Evolutionary conservation across 495 filamentous ascomycete genomes (phyloP).

Genomic region (Podospora bellae-mahoneyi): DNA sequence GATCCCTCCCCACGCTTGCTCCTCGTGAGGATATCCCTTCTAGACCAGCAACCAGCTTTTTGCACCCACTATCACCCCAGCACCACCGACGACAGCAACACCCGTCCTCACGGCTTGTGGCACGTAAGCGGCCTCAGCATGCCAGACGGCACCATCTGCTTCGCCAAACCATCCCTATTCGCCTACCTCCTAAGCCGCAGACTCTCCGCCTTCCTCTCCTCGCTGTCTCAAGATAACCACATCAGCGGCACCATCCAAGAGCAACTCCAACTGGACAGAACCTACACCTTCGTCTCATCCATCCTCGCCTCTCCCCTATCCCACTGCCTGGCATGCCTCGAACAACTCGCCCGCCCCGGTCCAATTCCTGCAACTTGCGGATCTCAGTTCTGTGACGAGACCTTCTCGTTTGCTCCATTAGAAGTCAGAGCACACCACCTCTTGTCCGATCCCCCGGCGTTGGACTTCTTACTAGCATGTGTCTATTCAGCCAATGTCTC

Average conservation of each 20-base stretch:
- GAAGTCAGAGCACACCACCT: slow-evolving; percentile 14
- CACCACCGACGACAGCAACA: slow-evolving; percentile 9
- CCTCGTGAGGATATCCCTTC: slow-evolving; percentile 19
- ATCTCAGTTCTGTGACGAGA: slow-evolving; percentile 1
- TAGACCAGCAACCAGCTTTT: slow-evolving; percentile 18
- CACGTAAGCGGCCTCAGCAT: slow-evolving; percentile 4
- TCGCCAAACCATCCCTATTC: slow-evolving; percentile 11
- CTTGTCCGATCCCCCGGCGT: slow-evolving; percentile 11
- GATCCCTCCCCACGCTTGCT: slow-evolving; percentile 13
- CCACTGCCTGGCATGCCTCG: slow-evolving; percentile 14
- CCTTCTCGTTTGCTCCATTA: slow-evolving; percentile 13
- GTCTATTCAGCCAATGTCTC: slow-evolving; percentile 10
- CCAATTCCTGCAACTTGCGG: slow-evolving; percentile 15
- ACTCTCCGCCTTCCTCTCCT: slow-evolving; percentile 5
- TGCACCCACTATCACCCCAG: slow-evolving; percentile 20
- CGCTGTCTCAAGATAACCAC: background rate
- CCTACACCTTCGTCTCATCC: slow-evolving; percentile 7
- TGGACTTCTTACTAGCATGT: slow-evolving; percentile 16
- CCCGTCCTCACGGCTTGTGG: slow-evolving; percentile 11
- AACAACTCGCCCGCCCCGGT: slow-evolving; percentile 1
- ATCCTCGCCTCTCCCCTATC: slow-evolving; percentile 8
- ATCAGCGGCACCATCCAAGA: background rate
- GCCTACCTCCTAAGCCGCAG: slow-evolving; percentile 18
- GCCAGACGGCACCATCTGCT: slow-evolving; percentile 18
- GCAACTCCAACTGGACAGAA: background rate